Conservation (phyloP, 23 red algal genomes). For the Gracilaria gracilis region DNA sequence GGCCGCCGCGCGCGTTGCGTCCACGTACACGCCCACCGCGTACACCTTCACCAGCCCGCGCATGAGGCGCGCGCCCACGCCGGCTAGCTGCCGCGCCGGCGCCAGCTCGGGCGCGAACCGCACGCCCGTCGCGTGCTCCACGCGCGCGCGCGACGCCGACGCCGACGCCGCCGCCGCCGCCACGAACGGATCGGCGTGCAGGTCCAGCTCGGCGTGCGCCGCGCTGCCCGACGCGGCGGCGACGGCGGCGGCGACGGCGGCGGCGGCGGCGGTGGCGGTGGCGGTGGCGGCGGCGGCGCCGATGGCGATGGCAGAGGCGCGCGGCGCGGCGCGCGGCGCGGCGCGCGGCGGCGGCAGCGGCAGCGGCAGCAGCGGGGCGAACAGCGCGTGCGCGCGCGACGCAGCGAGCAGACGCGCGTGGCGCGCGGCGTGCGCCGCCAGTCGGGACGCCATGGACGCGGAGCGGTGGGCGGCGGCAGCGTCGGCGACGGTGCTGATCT, state of each 20-base stretch:
- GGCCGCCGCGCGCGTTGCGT: background rate
- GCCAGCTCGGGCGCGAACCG: conserved; percentile 19
- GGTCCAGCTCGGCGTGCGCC: background rate
- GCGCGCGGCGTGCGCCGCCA: too few species aligned
- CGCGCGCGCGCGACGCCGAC: background rate
- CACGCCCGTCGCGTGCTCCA: conserved; percentile 54
- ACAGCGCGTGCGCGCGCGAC: too few species aligned
- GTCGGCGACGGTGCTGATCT: too few species aligned
- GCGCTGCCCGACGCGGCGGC: background rate
- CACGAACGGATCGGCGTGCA: background rate
- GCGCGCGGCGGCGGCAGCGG: background rate
- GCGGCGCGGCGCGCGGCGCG: background rate
- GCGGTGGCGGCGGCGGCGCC: background rate
- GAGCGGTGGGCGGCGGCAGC: too few species aligned
- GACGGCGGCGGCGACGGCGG: background rate
- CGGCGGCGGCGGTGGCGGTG: background rate
- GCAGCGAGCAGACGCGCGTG: too few species aligned
- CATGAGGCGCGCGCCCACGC: conserved; percentile 80
- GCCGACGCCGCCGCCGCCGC: background rate
- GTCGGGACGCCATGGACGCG: too few species aligned
- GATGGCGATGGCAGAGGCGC: background rate
- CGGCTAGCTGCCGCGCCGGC: conserved; percentile 23
- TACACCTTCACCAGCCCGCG: conserved; percentile 85
- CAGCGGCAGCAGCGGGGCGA: too few species aligned
- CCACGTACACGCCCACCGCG: conserved; percentile 80